Percentiles rank a stretch among this genome's conserved stretches.
These are phyloP conservation scores for Yamadazyma diddensiae DNA, from an alignment of 1,139 yeast genomes.

Conservation along the genomic window DNA sequence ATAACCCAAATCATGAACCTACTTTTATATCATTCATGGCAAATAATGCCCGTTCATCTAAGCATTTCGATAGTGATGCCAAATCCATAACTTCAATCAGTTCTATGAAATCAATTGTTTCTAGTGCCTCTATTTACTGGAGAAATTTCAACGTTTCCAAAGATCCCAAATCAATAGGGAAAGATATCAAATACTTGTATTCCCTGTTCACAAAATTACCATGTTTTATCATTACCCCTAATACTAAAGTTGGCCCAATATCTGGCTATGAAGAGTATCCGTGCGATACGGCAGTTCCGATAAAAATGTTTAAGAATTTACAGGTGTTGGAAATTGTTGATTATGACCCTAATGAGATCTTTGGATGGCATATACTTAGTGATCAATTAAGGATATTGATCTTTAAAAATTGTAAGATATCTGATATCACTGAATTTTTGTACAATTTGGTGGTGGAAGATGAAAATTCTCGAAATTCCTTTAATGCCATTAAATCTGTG, in stretches of 20 bases:
- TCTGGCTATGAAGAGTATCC: slow-evolving; percentile 68
- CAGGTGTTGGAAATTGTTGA: slow-evolving; percentile 60
- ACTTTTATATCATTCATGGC: slow-evolving; percentile 53
- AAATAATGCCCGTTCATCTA: slow-evolving; percentile 41
- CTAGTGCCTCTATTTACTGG: slow-evolving; percentile 46
- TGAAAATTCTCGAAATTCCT: slow-evolving; percentile 45
- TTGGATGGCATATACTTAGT: slow-evolving; percentile 61
- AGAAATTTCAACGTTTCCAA: slow-evolving; percentile 30
- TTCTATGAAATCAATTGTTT: slow-evolving; percentile 56
- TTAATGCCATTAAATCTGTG: slow-evolving; percentile 19
- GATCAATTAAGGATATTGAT: slow-evolving; percentile 56
- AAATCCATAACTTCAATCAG: slow-evolving; percentile 61
- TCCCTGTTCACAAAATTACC: slow-evolving; percentile 69
- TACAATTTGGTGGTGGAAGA: slow-evolving; percentile 55
- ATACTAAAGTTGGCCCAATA: slow-evolving; percentile 53
- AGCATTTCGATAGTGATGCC: slow-evolving; percentile 53
- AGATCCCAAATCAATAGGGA: slow-evolving; percentile 42
- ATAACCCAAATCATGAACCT: slow-evolving; percentile 57
- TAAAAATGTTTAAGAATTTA: slow-evolving; percentile 56
- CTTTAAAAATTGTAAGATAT: slow-evolving; percentile 48
- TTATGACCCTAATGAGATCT: slow-evolving; percentile 61
- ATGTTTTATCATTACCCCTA: slow-evolving; percentile 58
- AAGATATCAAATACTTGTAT: slow-evolving; percentile 56
- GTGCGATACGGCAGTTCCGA: slow-evolving; percentile 66
- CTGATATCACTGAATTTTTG: slow-evolving; percentile 49